Conservation (phyloP, 1,284 basidiomycete species). For the Mycosarcoma maydis region DNA sequence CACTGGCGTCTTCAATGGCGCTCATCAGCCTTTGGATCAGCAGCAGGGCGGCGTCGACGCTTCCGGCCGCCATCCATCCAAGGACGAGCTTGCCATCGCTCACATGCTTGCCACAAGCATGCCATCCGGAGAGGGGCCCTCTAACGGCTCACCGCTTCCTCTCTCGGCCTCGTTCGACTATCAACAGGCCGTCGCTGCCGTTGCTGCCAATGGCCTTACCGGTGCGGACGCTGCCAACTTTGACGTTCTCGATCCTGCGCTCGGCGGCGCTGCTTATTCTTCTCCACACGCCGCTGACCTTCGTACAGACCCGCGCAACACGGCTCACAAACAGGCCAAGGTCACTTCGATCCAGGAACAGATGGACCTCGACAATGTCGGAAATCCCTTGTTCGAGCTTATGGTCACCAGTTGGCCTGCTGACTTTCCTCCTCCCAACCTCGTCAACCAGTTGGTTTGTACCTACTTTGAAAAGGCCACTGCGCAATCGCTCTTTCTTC, state of each 20-base stretch:
- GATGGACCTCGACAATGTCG: conserved; percentile 37
- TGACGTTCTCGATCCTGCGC: conserved; percentile 43
- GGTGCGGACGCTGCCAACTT: conserved; percentile 18
- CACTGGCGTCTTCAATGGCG: conserved; percentile 40
- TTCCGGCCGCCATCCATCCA: conserved; percentile 39
- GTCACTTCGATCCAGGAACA: conserved; percentile 37
- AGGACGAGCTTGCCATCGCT: conserved; percentile 57
- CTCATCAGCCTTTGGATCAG: conserved; percentile 15
- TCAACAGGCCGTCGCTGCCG: conserved; percentile 38
- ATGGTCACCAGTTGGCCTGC: conserved; percentile 55
- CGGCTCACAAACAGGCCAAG: conserved; percentile 40
- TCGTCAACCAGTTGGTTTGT: conserved; percentile 48
- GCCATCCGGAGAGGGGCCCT: conserved; percentile 51
- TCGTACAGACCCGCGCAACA: conserved; percentile 23
- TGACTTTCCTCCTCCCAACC: conserved; percentile 53
- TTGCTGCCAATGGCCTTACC: conserved; percentile 29
- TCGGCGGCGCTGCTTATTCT: conserved; percentile 27
- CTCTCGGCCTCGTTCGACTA: conserved; percentile 35
- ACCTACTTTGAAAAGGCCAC: conserved; percentile 44
- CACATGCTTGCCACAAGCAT: conserved; percentile 59
- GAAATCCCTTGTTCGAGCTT: conserved; percentile 45
- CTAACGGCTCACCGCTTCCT: conserved; percentile 19
- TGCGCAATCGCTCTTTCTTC: conserved; percentile 43
- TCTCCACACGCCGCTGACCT: conserved; percentile 20
- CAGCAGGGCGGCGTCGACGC: conserved; percentile 27